Evolutionary conservation across 345 rosid species (phyloP).

Genomic region (Eucalyptus lansdowneana): DNA sequence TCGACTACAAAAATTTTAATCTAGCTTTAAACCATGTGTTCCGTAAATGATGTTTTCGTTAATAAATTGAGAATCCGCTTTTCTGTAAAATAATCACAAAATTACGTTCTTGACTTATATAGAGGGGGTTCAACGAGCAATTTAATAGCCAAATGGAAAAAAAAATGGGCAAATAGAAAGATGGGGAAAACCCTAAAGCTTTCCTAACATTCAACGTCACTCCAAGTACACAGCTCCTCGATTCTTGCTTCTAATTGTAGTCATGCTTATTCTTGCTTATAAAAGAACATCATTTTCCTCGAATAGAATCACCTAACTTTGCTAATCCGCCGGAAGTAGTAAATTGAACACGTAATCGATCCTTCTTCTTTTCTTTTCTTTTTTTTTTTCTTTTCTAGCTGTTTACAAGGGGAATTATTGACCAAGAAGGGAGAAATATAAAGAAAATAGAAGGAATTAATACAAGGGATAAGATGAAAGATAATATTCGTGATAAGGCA

Average conservation of each 20-base stretch:
- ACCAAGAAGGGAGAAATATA: not conserved
- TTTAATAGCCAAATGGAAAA: not conserved
- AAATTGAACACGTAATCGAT: not conserved
- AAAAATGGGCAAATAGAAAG: not conserved
- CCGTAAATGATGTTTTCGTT: not conserved
- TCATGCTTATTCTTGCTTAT: not conserved
- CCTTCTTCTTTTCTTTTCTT: not conserved
- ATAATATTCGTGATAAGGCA: not conserved
- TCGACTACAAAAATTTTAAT: not conserved
- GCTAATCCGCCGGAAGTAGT: not conserved
- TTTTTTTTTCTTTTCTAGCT: no score
- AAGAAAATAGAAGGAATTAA: not conserved
- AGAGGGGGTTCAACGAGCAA: not conserved
- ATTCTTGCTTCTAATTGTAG: not conserved
- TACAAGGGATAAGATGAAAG: not conserved
- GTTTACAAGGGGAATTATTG: not conserved
- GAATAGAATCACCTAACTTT: not conserved
- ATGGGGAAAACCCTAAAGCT: not conserved
- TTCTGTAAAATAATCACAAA: not conserved
- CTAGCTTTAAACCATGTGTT: not conserved
- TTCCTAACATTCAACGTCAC: not conserved
- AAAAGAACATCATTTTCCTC: not conserved
- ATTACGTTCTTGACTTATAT: not conserved
- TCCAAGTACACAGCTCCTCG: not conserved
- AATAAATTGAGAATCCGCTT: not conserved